Base-by-base conservation (phyloP, 345 rosid species). In the Ceriops decandra region DNA sequence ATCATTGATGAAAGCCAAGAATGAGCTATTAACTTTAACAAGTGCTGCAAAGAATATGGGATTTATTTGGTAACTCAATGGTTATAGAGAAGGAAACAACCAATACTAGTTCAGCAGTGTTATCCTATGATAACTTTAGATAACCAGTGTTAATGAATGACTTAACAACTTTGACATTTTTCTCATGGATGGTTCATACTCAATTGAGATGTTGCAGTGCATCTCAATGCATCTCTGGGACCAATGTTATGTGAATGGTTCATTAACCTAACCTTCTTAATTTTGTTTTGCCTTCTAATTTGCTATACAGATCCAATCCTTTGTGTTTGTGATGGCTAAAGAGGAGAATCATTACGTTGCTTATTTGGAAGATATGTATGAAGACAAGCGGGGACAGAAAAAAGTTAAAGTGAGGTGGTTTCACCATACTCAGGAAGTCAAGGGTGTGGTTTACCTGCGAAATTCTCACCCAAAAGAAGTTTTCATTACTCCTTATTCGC, bases 351-450 rank as follows among this genome's bases (percentile, higher is more conserved):
- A 75, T 35, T 89, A 93, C 20, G 77, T 93, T 82, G 97, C 97
- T 57, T 88, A 93, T 80, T 79, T 93, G 85, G 98, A 93, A 81
- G 98, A 93, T 76, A 93, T 93, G 96, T 93, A 93, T 38, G 98
- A 91, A 81, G 97, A 93, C 86, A 91, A 86, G 77, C 86, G 90
- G 76, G 97, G 99, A 65, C 90, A 77, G 66, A 95, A 88, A 76
- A 93, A 93, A 74, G 96, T 93, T 66, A 93, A 85, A 84, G 96
- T 91, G 63, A 87, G 97, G 82, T 93, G 98, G 98, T 89, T 93
- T 85, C 97, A 93, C 84, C 86, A 81, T 75, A 84, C 85, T 62
- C 89, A 85, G 70, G 99, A 91, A 86, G 95, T 95, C 52, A 93
- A 87, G 81, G 91, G 97, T 58, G 80, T 80, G 26, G 73, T 82